Base-by-base conservation (phyloP, 352 stramenopile species). In the Pythium utonaiense region DNA sequence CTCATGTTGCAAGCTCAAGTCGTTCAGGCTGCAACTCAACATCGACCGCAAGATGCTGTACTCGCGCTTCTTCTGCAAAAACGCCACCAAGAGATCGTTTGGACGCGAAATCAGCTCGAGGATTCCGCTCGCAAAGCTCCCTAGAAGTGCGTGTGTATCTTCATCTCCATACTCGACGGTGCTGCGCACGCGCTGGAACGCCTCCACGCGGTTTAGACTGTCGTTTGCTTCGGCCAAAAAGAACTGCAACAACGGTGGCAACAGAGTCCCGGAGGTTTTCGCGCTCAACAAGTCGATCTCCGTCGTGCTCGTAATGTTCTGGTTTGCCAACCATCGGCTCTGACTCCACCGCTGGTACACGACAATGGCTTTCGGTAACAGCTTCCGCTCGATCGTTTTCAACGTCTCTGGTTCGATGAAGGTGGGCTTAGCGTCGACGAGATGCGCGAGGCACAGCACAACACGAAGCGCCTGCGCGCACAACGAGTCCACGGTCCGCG, bases 281-380 rank as follows among this genome's bases (percentile, higher is more conserved):
- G 70, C 64, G 8, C 56, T 64, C 28, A 67, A 48, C 16, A 57
- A 54, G 34, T 89, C 76, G 10, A 74, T 49, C 58, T 86, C 81
- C 1, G 74, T 77, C n/a, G 71, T 57, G 19, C 75, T 73, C 14
- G 67, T 66, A 41, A 88, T 79, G 19, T 82, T 78, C 60, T 88
- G 79, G 34, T 64, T 86, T 22, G 76, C 65, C 30, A 92, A 53
- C 74, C 75, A 87, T 28, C 73, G 69, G 53, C 75, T 83, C n/a
- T 89, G 65, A n/a, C 70, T 69, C 80, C 80, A 92, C 25, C 77
- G 78, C 64, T 88, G 82, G 55, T 90, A 90, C 17, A 86, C 73
- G 0, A 71, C 78, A 48, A 92, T 89, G 1, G 80, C 69, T 33
- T 83, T 79, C 0, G 80, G 78, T 9, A 92, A 33, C 30, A 82